phyloP scores from a whole-genome alignment of 2,329 filamentous ascomycete species.

The Didymella pomorum region DNA sequence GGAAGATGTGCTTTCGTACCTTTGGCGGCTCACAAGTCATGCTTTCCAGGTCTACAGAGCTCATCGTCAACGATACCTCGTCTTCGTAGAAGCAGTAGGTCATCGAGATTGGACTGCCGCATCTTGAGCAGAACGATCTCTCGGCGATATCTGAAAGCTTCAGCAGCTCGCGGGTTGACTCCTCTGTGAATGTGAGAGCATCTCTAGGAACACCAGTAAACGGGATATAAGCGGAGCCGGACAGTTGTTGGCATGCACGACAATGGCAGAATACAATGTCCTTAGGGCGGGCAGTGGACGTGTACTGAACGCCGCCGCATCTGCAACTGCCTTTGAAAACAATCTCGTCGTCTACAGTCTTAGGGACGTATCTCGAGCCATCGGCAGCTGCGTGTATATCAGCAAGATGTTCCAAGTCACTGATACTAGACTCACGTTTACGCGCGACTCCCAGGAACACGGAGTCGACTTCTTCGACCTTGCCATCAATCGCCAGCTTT shows the following conservation, averaged over 20 bases:
- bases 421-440: constrained; percentile 34
- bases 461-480: constrained; percentile 50
- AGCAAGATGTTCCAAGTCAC: too few relatives aligned
- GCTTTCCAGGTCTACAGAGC: constrained; percentile 54
- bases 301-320: constrained; percentile 56
- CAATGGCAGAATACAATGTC: constrained; percentile 58
- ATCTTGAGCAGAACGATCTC: constrained; percentile 56
- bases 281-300: constrained; percentile 46
- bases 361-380: constrained; percentile 32
- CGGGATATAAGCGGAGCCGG: constrained; percentile 56
- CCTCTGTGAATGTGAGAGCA: constrained; percentile 47
- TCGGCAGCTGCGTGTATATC: constrained; percentile 31
- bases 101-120: constrained; percentile 59
- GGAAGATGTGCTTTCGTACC: constrained; percentile 55
- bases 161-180: constrained; percentile 42
- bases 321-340: constrained; percentile 55
- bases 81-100: constrained; percentile 47
- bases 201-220: constrained; percentile 51
- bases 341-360: constrained; percentile 19
- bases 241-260: constrained; percentile 58
- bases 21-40: constrained; percentile 43
- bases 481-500: constrained; percentile 48
- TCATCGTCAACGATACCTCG: constrained; percentile 48
- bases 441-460: constrained; percentile 50
- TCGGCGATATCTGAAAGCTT: constrained; percentile 53